Conservation (phyloP, 345 rosid genomes). For the Iberis pinnata region DNA sequence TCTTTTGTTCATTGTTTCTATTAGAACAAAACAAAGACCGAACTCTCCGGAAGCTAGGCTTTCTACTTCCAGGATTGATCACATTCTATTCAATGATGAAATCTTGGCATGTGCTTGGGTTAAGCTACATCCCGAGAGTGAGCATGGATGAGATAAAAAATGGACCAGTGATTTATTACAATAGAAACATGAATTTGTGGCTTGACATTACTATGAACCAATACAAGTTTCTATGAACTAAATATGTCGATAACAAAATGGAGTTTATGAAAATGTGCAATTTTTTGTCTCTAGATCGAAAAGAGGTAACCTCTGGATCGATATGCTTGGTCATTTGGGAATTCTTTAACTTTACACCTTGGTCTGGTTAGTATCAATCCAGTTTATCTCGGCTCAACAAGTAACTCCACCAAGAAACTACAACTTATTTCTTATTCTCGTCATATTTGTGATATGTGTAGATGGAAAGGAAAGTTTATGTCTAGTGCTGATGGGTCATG, state of each 20-base stretch:
- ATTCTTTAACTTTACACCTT: conserved; percentile 28
- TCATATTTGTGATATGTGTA: too few relatives aligned
- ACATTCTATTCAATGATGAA: conserved; percentile 78
- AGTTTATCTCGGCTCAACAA: not conserved
- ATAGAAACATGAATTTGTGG: conserved; percentile 97
- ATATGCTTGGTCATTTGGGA: too few relatives aligned
- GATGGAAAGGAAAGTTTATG: conserved; percentile 81
- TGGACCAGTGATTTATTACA: conserved; percentile 86
- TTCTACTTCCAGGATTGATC: conserved; percentile 78
- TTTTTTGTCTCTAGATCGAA: conserved; percentile 62
- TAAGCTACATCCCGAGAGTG: conserved; percentile 81
- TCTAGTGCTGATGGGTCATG: too few relatives aligned
- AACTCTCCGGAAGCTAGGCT: conserved; percentile 58
- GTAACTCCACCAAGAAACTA: conserved; percentile 7
- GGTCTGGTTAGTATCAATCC: conserved; percentile 57
- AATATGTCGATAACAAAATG: conserved; percentile 73
- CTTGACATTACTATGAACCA: conserved; percentile 87
- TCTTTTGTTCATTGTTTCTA: too few relatives aligned
- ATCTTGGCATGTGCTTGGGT: conserved; percentile 91
- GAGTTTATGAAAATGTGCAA: conserved; percentile 74
- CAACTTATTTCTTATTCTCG: conserved; percentile 14
- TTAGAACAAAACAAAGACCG: conserved; percentile 65
- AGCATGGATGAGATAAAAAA: conserved; percentile 75
- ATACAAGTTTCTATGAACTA: conserved; percentile 82
- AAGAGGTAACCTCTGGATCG: too few relatives aligned